phyloP scores from a whole-genome alignment of 2,329 filamentous ascomycete species.

The Simplicillium sp. region DNA sequence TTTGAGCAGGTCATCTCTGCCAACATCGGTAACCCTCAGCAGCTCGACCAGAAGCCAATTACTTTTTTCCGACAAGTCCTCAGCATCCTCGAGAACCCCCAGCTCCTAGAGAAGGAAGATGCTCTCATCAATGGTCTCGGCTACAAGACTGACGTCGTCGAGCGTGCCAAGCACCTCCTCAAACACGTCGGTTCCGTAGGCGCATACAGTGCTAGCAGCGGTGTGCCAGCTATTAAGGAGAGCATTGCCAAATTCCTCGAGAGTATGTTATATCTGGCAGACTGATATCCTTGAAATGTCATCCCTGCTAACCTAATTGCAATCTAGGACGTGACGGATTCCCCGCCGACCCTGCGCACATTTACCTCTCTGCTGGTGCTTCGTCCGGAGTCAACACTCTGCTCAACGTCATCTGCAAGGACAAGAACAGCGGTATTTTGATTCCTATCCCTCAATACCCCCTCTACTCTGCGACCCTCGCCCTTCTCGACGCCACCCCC shows the following conservation, averaged over 20 bases:
- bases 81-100: conserved; percentile 84
- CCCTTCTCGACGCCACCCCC: conserved; percentile 73
- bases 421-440: conserved; percentile 69
- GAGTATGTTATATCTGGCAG: conserved; percentile 38
- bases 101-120: conserved; percentile 72
- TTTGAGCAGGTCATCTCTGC: conserved; percentile 90
- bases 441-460: conserved; percentile 97
- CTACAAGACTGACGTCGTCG: conserved; percentile 85
- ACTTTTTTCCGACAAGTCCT: conserved; percentile 98
- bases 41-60: conserved; percentile 97
- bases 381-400: conserved; percentile 93
- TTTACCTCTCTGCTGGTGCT: conserved; percentile 87
- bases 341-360: conserved; percentile 66
- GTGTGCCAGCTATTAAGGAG: conserved; percentile 75
- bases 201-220: conserved; percentile 91
- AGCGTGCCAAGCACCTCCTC: conserved; percentile 71
- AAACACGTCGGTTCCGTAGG: conserved; percentile 83
- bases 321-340: conserved; percentile 71
- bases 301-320: conserved; percentile 3
- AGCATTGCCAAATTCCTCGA: conserved; percentile 91
- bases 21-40: conserved; percentile 98
- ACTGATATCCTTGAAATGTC: background rate
- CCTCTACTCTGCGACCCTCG: conserved; percentile 87
- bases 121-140: conserved; percentile 66
- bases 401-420: conserved; percentile 77